These are phyloP conservation scores for Rubia occidens DNA, from an alignment of 305 asterid species.

Conservation along the genomic window DNA sequence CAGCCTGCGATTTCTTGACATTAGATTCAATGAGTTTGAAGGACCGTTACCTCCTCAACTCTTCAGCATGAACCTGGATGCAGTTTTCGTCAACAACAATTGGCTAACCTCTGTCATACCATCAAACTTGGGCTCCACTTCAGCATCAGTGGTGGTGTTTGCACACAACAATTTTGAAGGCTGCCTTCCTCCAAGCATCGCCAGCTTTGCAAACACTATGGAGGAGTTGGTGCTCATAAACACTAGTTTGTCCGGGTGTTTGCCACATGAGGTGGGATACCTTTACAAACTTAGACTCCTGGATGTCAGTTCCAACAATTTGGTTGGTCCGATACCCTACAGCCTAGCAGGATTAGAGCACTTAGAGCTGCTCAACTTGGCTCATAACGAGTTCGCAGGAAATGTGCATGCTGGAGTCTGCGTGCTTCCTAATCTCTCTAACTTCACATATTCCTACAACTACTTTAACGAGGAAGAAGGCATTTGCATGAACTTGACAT, in stretches of 20 bases:
- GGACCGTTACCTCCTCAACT: constrained; percentile 49
- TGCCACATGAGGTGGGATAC: constrained; percentile 52
- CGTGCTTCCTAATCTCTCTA: constrained; percentile 40
- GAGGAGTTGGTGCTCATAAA: constrained; percentile 53
- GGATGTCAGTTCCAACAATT: constrained; percentile 47
- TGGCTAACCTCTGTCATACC: constrained; percentile 44
- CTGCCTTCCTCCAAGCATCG: constrained; percentile 53
- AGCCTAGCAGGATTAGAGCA: constrained; percentile 45
- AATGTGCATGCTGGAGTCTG: constrained; percentile 53
- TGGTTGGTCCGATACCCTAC: constrained; percentile 51
- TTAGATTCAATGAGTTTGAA: constrained; percentile 68
- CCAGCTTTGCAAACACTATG: constrained; percentile 39
- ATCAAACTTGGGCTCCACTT: constrained; percentile 31
- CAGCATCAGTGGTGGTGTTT: constrained; percentile 59
- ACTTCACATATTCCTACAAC: constrained; percentile 47
- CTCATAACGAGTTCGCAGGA: constrained; percentile 52
- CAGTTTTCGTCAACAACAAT: constrained; percentile 55
- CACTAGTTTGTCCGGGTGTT: constrained; percentile 51
- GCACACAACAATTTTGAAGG: constrained; percentile 57
- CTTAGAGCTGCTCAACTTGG: constrained; percentile 46
- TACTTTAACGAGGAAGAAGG: constrained; percentile 54
- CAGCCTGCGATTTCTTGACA: constrained; percentile 39
- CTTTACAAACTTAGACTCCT: constrained; percentile 45
- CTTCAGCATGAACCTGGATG: constrained; percentile 42
- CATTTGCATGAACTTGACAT: constrained; percentile 40